Conservation (phyloP, 2,329 filamentous ascomycete genomes). For the Penicillium sp. region DNA sequence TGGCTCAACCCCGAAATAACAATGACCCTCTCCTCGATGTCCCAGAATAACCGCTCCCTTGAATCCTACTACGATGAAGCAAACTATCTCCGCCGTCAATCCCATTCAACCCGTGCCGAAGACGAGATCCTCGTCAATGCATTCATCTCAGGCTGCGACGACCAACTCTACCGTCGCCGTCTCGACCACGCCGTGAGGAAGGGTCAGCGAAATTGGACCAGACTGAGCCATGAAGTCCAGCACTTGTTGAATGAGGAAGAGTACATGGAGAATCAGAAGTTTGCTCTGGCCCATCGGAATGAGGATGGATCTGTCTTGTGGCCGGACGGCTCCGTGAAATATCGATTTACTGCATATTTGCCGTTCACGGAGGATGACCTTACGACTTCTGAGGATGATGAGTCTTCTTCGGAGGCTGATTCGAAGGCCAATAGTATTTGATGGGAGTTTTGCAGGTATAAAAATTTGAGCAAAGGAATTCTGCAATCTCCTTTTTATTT, state of each 20-base stretch:
- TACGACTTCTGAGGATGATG: constrained; percentile 3
- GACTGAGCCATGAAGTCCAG: constrained; percentile 8
- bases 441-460: background rate
- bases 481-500: too few relatives aligned
- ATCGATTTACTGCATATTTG: constrained; percentile 5
- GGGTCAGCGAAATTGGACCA: constrained; percentile 10
- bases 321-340: constrained; percentile 10
- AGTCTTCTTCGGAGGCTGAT: background rate
- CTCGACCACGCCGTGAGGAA: constrained; percentile 12
- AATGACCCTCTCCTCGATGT: constrained; percentile 1
- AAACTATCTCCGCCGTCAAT: constrained; percentile 13
- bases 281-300: constrained; percentile 9
- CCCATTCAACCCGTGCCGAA: constrained; percentile 19
- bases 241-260: constrained; percentile 13
- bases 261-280: constrained; percentile 14
- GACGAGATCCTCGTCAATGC: constrained; percentile 22
- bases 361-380: constrained; percentile 17
- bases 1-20: background rate
- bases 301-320: constrained; percentile 12
- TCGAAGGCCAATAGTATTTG: background rate
- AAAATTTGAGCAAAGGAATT: too few relatives aligned
- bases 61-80: constrained; percentile 28
- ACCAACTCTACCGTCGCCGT: constrained; percentile 11
- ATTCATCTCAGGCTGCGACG: constrained; percentile 31
- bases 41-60: constrained; percentile 24